These are phyloP conservation scores for Leccinellum albellum DNA, from an alignment of 768 basidiomycete species.

Conservation along the genomic window DNA sequence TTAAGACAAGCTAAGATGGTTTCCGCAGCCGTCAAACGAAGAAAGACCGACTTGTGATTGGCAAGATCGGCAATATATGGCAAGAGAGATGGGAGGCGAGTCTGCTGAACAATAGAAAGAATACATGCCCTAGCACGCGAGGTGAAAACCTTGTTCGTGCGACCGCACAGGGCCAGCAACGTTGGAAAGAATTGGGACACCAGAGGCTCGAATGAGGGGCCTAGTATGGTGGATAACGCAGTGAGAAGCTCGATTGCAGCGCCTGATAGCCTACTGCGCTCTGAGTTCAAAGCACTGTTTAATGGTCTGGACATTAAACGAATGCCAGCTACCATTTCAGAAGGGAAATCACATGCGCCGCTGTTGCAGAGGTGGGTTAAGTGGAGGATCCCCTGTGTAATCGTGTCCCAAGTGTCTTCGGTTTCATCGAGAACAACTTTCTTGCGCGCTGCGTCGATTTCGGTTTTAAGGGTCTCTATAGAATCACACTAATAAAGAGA, in stretches of 20 bases:
- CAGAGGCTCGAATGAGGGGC: conserved; percentile 61
- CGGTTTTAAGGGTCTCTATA: conserved; percentile 30
- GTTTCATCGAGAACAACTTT: conserved; percentile 52
- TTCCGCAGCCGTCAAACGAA: conserved; percentile 66
- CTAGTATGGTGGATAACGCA: conserved; percentile 52
- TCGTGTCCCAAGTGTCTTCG: conserved; percentile 78
- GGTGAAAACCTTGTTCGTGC: conserved; percentile 76
- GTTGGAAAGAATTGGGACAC: conserved; percentile 65
- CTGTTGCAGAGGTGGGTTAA: conserved; percentile 49
- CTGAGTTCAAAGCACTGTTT: conserved; percentile 61
- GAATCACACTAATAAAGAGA: conserved; percentile 32
- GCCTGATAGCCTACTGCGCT: conserved; percentile 69
- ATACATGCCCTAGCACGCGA: conserved; percentile 62
- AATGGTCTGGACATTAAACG: conserved; percentile 52
- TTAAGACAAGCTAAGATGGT: conserved; percentile 63
- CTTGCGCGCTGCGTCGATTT: conserved; percentile 43
- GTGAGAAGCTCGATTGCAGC: conserved; percentile 61
- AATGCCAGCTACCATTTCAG: conserved; percentile 48
- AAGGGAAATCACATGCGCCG: conserved; percentile 48
- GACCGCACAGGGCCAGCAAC: conserved; percentile 61
- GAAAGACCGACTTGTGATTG: conserved; percentile 64
- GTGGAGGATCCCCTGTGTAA: conserved; percentile 45
- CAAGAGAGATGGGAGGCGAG: conserved; percentile 63
- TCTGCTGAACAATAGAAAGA: conserved; percentile 56
- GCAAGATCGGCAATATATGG: conserved; percentile 52